A percentile compares a stretch with the other conserved stretches of the same genome.
These are phyloP conservation scores for Chlamydomonas asymmetrica DNA, from an alignment of 139 green algal genomes.

Conservation along the genomic window DNA sequence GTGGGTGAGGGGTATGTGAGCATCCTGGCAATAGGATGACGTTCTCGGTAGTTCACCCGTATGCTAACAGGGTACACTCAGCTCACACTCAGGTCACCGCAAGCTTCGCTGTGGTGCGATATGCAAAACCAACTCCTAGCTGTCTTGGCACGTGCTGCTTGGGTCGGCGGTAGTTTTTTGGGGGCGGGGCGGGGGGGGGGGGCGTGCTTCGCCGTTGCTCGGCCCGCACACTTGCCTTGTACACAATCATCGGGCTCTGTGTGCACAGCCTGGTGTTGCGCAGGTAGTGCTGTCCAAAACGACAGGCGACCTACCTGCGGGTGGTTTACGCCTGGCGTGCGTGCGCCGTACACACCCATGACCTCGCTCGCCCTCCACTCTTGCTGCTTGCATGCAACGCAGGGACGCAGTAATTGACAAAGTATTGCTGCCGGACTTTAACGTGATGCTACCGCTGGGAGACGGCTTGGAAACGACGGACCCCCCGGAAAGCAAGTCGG, in stretches of 20 bases:
- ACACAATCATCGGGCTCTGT: background rate
- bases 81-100: too few species aligned
- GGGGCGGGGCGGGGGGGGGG: too few species aligned
- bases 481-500: too few species aligned
- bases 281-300: background rate
- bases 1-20: background rate
- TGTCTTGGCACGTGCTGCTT: too few species aligned
- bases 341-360: background rate
- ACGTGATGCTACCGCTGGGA: slow-evolving; percentile 4
- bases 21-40: background rate
- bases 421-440: slow-evolving; percentile 24
- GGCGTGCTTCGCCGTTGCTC: too few species aligned
- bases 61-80: background rate
- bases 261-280: background rate
- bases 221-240: background rate
- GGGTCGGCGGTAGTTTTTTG: too few species aligned
- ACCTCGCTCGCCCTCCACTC: too few species aligned
- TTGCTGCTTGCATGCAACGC: too few species aligned
- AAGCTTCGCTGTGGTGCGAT: too few species aligned
- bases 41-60: background rate
- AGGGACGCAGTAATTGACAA: slow-evolving; percentile 26
- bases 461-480: background rate
- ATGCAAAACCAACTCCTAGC: background rate
- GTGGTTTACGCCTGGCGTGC: background rate
- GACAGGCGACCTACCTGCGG: too few species aligned